A percentile compares a stretch with the other conserved stretches of the same genome.
phyloP scores from a whole-genome alignment of 2,329 filamentous ascomycete genomes.

The Sclerotinia borealis region DNA sequence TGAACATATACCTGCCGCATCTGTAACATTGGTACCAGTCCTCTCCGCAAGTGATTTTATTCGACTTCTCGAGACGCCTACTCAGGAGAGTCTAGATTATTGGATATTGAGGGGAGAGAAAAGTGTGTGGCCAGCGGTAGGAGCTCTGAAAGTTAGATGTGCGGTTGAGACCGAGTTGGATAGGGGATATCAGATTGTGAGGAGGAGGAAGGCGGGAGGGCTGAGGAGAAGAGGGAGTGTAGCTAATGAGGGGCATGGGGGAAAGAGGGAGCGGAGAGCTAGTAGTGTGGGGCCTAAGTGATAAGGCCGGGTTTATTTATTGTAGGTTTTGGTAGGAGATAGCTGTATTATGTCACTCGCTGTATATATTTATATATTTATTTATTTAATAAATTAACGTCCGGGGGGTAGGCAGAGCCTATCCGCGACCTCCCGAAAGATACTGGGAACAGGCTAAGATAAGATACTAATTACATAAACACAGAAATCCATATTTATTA shows the following conservation, averaged over 20 bases:
- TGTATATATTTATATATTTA: no score
- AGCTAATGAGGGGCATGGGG: constrained; percentile 26
- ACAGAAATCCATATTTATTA: no score
- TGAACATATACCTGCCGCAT: constrained; percentile 72
- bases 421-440: no score
- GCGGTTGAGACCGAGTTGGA: constrained; percentile 85
- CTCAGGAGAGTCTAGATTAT: constrained; percentile 66
- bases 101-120: constrained; percentile 83
- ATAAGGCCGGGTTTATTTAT: background rate
- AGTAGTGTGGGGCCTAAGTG: constrained; percentile 27
- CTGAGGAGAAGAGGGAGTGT: constrained; percentile 30
- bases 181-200: constrained; percentile 72
- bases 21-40: constrained; percentile 76
- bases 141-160: constrained; percentile 74
- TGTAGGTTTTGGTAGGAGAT: background rate
- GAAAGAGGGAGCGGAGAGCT: constrained; percentile 26
- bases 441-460: no score
- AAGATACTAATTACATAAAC: no score
- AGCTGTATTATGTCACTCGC: background rate
- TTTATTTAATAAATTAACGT: no score
- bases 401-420: no score
- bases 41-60: constrained; percentile 68
- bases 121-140: constrained; percentile 86
- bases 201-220: constrained; percentile 42
- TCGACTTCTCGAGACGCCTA: constrained; percentile 76